Conservation (phyloP, 2,329 filamentous ascomycete genomes). For the Dactylellina drechsleri region DNA sequence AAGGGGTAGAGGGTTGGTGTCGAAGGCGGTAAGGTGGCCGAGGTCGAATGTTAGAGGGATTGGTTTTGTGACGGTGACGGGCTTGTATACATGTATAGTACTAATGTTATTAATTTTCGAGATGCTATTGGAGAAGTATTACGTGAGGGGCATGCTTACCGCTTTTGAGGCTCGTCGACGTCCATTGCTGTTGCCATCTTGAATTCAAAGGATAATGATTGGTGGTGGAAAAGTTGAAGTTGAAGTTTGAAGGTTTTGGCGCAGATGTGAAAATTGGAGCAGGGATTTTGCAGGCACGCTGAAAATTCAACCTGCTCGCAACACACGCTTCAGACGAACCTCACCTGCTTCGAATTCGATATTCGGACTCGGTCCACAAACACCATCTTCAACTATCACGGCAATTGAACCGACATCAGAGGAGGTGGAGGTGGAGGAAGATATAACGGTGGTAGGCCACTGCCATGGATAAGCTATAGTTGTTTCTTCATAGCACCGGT, state of each 20-base stretch:
- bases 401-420: conserved; percentile 5
- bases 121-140: too few species aligned
- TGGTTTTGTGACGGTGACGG: conserved; percentile 74
- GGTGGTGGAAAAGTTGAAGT: background rate
- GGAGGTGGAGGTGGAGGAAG: background rate
- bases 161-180: conserved; percentile 46
- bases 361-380: background rate
- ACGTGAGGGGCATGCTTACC: conserved; percentile 13
- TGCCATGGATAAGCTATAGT: conserved; percentile 25
- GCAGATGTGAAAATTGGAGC: conserved; percentile 16
- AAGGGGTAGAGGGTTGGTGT: conserved; percentile 81
- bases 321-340: conserved; percentile 21
- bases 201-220: background rate
- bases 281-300: conserved; percentile 21
- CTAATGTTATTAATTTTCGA: conserved; percentile 15
- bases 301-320: conserved; percentile 42
- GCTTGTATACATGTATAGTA: conserved; percentile 19
- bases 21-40: conserved; percentile 83
- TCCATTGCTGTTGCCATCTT: conserved; percentile 49
- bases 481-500: background rate
- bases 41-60: conserved; percentile 94
- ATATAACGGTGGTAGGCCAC: background rate
- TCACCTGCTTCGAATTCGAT: background rate
- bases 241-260: conserved; percentile 9
- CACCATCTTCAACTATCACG: background rate